Evolutionary conservation across 345 rosid genomes (phyloP), one percentile per base, ranked within the genome.

Genomic region (Xanthoceras sorbifolium): DNA sequence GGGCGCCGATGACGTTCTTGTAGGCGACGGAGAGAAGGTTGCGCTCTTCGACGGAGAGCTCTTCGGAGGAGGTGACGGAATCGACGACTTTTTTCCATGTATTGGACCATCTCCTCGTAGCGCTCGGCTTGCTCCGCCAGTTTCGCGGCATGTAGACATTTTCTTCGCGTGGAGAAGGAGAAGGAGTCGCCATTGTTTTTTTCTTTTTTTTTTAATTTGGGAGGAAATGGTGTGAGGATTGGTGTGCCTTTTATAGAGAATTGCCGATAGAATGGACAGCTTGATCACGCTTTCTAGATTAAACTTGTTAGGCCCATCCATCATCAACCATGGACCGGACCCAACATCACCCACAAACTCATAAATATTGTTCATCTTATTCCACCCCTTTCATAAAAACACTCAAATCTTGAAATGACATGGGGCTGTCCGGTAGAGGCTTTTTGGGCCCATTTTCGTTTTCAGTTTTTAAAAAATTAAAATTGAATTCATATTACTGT

Each of bases 1-100:
- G 84, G 12, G 84, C 81, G 32, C 84, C 84, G 76, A 82, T 82
- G 15, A 82, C 84, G 79, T 82, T 82, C 84, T 78, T 82, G 74
- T 82, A 82, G 65, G 84, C 84, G 48, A 78, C 84, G 71, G 84
- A 82, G 54, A 82, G 84, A 25, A 82, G 84, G 66, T 82, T 82
- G 38, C 84, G 84, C 82, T 82, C 84, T 70, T 82, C 84, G 46
- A 78, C 79, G 69, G 82, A 64, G 25, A 82, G 84, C 28, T 82
- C 84, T 5, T 70, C 77, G 5, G 73, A 64, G 25, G 79, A 22
- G 63, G 72, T 25, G 34, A 31, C 63, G 52, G 76, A 70, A 9
- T 26, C 76, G 69, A 79, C 77, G 32, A 82, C 82, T 32, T 82
- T 82, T n/a, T 77, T 82, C 81, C 84, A 82, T 82, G 77, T 64